Base-by-base conservation (phyloP, 164 flowering plant genomes). In the Protea cynaroides region DNA sequence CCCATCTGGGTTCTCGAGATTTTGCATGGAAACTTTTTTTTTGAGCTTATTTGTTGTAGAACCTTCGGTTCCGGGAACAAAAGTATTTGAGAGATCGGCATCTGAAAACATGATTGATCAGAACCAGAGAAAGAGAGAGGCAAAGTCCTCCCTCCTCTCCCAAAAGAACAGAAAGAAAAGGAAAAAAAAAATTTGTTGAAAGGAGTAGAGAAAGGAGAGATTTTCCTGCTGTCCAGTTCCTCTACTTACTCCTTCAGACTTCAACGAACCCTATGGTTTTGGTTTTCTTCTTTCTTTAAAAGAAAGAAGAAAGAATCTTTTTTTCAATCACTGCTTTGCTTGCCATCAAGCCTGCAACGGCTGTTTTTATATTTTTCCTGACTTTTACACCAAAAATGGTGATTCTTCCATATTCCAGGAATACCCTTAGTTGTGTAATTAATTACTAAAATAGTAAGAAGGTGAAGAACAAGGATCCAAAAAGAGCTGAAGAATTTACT, bases 1-100 rank as follows among this genome's bases (percentile, higher is more conserved):
- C 47, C 61, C 75, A 68, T 67, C 80, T 56, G 78, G 80, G 75
- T 63, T 70, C 17, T 66, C 81, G 1, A 46, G 14, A 24, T 23
- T 49, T 49, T 49, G 52, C 52, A 14, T 18, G 19, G 4, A 49
- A 7, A 49, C 19, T 3, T 49, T n/a, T 15, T 14, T n/a, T 49
- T 49, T 49, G n/a, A 49, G 52, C 17, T 49, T 49, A 3, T 49
- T 49, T 15, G n/a, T 49, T 18, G 6, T 15, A 49, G 52, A 18
- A 1, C 17, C 17, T 18, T 49, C 52, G 0, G 52, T 49, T 49
- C 52, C 18, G 52, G 14, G 52, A 49, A 49, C n/a, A 49, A 49
- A 49, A 15, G 5, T 19, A 49, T 49, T 49, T 4, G 52, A 49
- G 19, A 12, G 52, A 49, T 49, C 52, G 52, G n/a, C 15, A 15